Conservation (phyloP, 257 asterid species). For the Rubia yunnanensis region DNA sequence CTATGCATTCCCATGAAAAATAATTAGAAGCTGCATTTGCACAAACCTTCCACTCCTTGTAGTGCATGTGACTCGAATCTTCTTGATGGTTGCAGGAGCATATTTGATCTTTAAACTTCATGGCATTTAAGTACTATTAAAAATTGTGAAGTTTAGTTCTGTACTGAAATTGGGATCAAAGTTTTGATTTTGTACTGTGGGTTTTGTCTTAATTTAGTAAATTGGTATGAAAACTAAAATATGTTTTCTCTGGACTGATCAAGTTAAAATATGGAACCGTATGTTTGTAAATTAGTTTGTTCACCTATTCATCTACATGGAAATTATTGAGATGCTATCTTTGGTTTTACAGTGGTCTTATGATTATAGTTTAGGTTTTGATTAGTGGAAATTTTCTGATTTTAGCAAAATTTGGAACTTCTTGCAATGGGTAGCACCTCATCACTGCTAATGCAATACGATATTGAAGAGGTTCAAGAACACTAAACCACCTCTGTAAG, state of each 20-base stretch:
- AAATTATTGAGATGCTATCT: neutral
- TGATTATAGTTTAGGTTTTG: constrained; percentile 6
- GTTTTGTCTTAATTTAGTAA: too few species aligned
- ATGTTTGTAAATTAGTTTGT: neutral
- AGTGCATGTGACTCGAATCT: too few species aligned
- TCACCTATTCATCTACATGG: neutral
- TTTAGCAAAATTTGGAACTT: neutral
- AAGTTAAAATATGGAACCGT: neutral
- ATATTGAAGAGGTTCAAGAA: constrained; percentile 88
- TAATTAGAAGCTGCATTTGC: too few species aligned
- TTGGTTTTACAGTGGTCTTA: neutral
- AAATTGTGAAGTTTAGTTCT: neutral
- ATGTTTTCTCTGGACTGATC: too few species aligned
- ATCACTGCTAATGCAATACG: constrained; percentile 83
- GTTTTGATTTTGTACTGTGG: neutral
- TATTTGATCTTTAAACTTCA: too few species aligned
- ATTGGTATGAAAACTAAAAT: too few species aligned
- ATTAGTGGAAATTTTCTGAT: too few species aligned
- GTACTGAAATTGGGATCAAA: neutral
- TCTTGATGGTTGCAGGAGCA: too few species aligned
- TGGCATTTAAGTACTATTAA: too few species aligned
- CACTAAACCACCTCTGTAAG: constrained; percentile 75
- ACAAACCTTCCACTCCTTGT: too few species aligned
- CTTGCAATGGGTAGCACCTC: constrained; percentile 72
- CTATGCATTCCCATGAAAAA: too few species aligned